Base-by-base conservation (phyloP, 139 green algal species). In the Closterium sp. region DNA sequence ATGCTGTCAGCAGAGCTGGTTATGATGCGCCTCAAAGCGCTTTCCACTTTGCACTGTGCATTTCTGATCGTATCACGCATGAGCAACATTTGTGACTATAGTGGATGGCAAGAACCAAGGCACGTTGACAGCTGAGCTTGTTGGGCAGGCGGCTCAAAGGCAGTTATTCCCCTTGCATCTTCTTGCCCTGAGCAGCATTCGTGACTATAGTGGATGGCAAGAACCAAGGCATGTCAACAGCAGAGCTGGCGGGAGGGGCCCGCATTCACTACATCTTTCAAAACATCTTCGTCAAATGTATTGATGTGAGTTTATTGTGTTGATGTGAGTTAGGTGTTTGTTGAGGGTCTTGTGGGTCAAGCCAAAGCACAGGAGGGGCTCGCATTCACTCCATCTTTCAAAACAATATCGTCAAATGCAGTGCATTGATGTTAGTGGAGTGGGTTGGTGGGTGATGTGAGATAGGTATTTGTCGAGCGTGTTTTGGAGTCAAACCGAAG, bases 351-450 rank as follows among this genome's bases (percentile, higher is more conserved):
- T n/a, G n/a, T n/a, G n/a, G n/a, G n/a, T n/a, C n/a, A n/a, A n/a
- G n/a, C n/a, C n/a, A n/a, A n/a, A n/a, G n/a, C n/a, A n/a, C n/a
- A n/a, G n/a, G n/a, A n/a, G n/a, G n/a, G n/a, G n/a, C n/a, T n/a
- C n/a, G n/a, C n/a, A 97, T 99, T 86, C 94, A 97, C 10, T 96
- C 98, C 94, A 97, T 98, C 83, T 98, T 98, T 92, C 87, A 92
- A 33, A 94, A 95, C 34, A 97, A 98, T 21, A 98, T 98, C 92
- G 91, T 94, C 34, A 94, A 98, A 93, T 95, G 98, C 28, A 95
- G 96, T 28, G 97, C 97, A 0, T 97, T 97, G 0, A 97, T 92
- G 55, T 92, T 91, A 91, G 5, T 87, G 93, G 34, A 94, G 96
- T 33, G 91, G 95, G 12, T 90, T 90, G 8, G n/a, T n/a, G n/a